These are phyloP conservation scores for Usnea hakonensis DNA, from an alignment of 495 filamentous ascomycete species.

Conservation along the genomic window DNA sequence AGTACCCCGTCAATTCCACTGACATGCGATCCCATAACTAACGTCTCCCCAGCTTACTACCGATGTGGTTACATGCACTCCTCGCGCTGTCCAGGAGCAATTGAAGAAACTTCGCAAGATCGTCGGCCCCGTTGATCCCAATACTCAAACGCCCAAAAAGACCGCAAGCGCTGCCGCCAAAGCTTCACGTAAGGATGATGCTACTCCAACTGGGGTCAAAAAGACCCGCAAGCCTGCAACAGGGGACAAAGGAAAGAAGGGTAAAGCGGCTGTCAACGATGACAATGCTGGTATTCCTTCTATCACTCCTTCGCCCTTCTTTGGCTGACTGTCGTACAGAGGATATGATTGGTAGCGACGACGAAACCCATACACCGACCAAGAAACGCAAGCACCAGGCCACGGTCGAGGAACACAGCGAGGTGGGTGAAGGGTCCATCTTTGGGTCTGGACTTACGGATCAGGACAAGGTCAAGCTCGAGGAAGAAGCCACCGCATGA, in stretches of 20 bases:
- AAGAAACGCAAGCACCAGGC: conserved; percentile 12
- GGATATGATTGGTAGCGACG: neutral
- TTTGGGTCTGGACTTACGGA: neutral
- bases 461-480: neutral
- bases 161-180: neutral
- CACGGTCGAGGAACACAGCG: neutral
- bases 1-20: neutral
- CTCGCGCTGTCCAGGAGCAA: conserved; percentile 28
- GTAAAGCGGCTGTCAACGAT: neutral
- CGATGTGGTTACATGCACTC: conserved; percentile 21
- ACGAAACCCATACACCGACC: neutral
- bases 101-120: conserved; percentile 24
- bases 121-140: neutral
- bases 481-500: neutral
- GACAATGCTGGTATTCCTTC: neutral
- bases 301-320: neutral
- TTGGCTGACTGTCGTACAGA: neutral
- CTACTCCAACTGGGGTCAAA: neutral
- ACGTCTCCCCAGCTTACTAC: neutral
- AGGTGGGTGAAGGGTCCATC: neutral
- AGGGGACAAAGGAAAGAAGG: neutral
- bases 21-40: neutral
- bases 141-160: neutral
- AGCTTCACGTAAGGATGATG: neutral
- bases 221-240: conserved; percentile 4